These are phyloP conservation scores for Fraxinus americana DNA, from an alignment of 257 asterid species.

Conservation along the genomic window DNA sequence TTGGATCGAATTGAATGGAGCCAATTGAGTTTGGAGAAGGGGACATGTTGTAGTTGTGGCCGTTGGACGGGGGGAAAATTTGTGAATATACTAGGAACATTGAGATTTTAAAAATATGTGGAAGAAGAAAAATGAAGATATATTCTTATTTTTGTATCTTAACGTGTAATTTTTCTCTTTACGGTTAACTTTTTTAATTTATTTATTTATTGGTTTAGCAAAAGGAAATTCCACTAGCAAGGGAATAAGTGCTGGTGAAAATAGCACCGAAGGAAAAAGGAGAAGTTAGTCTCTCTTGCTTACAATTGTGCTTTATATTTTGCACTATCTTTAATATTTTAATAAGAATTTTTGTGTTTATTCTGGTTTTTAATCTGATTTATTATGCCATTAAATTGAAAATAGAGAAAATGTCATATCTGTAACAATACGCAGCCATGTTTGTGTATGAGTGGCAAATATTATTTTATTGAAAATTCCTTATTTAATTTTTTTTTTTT, in stretches of 20 bases:
- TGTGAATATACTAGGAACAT: too few relatives aligned
- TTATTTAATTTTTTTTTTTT: too few relatives aligned
- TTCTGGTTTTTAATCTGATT: not conserved
- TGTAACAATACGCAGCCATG: not conserved
- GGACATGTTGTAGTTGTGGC: too few relatives aligned
- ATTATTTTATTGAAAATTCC: too few relatives aligned
- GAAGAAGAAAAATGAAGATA: too few relatives aligned
- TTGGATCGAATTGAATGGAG: too few relatives aligned
- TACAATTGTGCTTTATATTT: constrained; percentile 27
- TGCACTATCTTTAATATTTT: constrained; percentile 19
- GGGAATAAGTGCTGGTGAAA: constrained; percentile 23
- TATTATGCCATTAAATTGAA: not conserved
- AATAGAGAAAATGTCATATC: not conserved
- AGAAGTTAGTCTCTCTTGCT: constrained; percentile 29
- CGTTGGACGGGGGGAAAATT: too few relatives aligned
- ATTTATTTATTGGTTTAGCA: constrained; percentile 6
- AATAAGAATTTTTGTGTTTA: too few relatives aligned
- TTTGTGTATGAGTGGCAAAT: not conserved
- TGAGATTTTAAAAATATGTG: too few relatives aligned
- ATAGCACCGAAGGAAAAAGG: constrained; percentile 40
- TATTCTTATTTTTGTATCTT: not conserved
- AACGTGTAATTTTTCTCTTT: too few relatives aligned
- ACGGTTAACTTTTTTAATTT: too few relatives aligned
- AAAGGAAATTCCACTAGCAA: constrained; percentile 30
- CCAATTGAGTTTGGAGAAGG: too few relatives aligned